These are phyloP conservation scores for Xylaria arbuscula DNA, from an alignment of 2,329 filamentous ascomycete genomes.

Conservation along the genomic window DNA sequence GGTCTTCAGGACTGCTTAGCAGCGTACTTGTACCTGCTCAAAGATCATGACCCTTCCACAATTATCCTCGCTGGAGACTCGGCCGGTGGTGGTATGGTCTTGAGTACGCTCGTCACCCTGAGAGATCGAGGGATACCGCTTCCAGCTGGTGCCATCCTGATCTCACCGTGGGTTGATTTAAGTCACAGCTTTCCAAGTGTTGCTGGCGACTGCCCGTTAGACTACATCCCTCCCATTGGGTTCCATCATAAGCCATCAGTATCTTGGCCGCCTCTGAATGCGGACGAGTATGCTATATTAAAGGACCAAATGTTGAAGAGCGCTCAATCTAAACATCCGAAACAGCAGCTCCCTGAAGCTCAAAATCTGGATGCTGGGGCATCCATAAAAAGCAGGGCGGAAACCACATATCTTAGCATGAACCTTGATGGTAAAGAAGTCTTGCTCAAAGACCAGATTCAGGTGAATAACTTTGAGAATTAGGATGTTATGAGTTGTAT, in stretches of 20 bases:
- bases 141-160: slow-evolving; percentile 88
- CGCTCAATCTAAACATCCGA: slow-evolving; percentile 43
- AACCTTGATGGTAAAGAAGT: slow-evolving; percentile 76
- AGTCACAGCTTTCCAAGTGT: slow-evolving; percentile 96
- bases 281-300: slow-evolving; percentile 73
- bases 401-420: slow-evolving; percentile 66
- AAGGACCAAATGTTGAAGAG: slow-evolving; percentile 62
- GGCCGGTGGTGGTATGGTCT: slow-evolving; percentile 89
- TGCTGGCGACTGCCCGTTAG: slow-evolving; percentile 74
- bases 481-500: slow-evolving; percentile 8
- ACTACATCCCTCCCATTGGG: slow-evolving; percentile 89
- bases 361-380: slow-evolving; percentile 30
- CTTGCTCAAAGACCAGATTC: slow-evolving; percentile 89
- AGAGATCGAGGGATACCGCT: slow-evolving; percentile 85
- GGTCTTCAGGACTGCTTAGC: slow-evolving; percentile 90
- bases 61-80: slow-evolving; percentile 93
- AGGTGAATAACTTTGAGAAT: slow-evolving; percentile 61
- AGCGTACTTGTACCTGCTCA: slow-evolving; percentile 85
- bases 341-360: slow-evolving; percentile 34
- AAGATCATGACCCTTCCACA: slow-evolving; percentile 78
- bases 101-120: slow-evolving; percentile 81
- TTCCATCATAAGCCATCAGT: slow-evolving; percentile 91
- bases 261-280: slow-evolving; percentile 92
- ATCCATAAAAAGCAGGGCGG: slow-evolving; percentile 36
- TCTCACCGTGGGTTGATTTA: slow-evolving; percentile 95